Evolutionary conservation across 202 grass and related monocot genomes (phyloP).

Genomic region (Zoysia matrella): DNA sequence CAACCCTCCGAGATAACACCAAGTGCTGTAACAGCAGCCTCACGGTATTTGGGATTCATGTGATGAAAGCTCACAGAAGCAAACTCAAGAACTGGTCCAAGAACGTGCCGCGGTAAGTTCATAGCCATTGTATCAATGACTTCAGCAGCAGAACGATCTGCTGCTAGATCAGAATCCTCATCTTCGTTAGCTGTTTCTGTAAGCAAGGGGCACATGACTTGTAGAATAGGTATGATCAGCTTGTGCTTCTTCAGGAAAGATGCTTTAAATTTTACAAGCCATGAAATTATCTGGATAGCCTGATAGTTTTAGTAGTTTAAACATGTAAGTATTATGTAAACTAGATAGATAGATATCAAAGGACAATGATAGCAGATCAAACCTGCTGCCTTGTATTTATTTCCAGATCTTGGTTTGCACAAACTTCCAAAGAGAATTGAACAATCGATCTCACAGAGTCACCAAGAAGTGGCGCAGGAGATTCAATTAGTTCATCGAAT

Average conservation of each 20-base stretch:
- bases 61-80: conserved; percentile 78
- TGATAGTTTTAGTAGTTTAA: conserved; percentile 49
- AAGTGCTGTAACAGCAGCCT: conserved; percentile 87
- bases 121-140: conserved; percentile 99
- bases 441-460: conserved; percentile 96
- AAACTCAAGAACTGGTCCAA: conserved; percentile 84
- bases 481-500: conserved; percentile 97
- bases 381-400: conserved; percentile 98
- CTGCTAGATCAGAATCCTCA: conserved; percentile 91
- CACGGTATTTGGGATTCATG: conserved; percentile 83
- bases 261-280: conserved; percentile 97
- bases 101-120: conserved; percentile 87
- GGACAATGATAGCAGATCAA: conserved; percentile 29
- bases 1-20: conserved; percentile 97
- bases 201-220: conserved; percentile 97
- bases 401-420: conserved; percentile 85
- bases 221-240: conserved; percentile 84
- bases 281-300: conserved; percentile 99
- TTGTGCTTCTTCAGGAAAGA: conserved; percentile 95
- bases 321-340: conserved; percentile 31
- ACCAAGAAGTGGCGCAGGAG: conserved; percentile 91
- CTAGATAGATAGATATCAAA: conserved; percentile 30
- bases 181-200: conserved; percentile 85
- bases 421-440: conserved; percentile 98
- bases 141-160: conserved; percentile 94